Conservation (phyloP, 169 alveolate species). For the Theileria equi region DNA sequence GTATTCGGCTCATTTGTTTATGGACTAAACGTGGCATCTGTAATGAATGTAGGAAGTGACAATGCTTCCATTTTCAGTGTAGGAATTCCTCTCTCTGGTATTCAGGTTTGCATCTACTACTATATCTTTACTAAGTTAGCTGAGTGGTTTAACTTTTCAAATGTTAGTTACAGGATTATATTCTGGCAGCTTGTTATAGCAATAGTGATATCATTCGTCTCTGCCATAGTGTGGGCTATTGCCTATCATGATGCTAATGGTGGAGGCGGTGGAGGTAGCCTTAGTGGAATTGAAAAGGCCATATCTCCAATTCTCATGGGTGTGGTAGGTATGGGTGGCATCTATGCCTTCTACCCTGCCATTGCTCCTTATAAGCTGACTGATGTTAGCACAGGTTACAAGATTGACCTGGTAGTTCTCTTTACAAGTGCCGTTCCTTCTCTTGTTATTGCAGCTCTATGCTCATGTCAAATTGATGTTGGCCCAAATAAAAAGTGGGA, state of each 20-base stretch:
- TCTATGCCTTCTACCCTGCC: slow-evolving; percentile 14
- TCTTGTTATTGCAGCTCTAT: slow-evolving; percentile 4
- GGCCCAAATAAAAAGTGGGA: slow-evolving; percentile 20
- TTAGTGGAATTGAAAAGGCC: background rate
- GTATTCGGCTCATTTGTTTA: background rate
- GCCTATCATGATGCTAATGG: background rate
- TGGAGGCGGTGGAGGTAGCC: background rate
- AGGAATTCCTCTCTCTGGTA: slow-evolving; percentile 14
- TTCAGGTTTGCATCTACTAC: background rate
- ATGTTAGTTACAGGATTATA: slow-evolving; percentile 1
- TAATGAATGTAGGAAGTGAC: background rate
- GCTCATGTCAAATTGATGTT: too few species aligned
- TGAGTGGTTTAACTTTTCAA: background rate
- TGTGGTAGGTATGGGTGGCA: slow-evolving; percentile 1
- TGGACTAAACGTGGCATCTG: background rate
- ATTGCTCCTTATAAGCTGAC: slow-evolving; percentile 16
- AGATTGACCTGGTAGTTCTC: slow-evolving; percentile 5
- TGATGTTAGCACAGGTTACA: slow-evolving; percentile 2
- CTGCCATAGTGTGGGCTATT: slow-evolving; percentile 12
- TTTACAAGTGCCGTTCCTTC: slow-evolving; percentile 1
- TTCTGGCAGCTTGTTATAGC: background rate
- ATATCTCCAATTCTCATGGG: slow-evolving; percentile 6
- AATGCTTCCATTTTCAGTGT: background rate
- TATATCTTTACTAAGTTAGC: background rate
- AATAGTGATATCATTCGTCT: background rate